Percentiles rank a stretch among this genome's conserved stretches.
phyloP scores from a whole-genome alignment of 345 rosid genomes.

The Pistacia integerrima region DNA sequence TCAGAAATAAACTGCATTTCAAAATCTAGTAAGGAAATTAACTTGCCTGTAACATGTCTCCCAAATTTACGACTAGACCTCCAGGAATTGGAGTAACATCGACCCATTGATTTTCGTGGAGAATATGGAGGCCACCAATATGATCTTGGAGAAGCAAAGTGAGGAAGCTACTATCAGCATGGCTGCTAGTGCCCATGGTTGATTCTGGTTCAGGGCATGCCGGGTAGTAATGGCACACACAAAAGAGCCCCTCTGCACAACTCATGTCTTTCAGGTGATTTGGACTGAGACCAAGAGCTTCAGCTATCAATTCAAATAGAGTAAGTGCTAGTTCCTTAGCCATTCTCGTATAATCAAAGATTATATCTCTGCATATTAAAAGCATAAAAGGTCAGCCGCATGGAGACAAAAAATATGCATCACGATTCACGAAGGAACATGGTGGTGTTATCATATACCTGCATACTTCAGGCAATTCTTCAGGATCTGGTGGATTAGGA shows the following conservation, averaged over 20 bases:
- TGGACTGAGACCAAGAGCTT: conserved; percentile 36
- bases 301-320: conserved; percentile 35
- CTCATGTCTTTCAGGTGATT: conserved; percentile 25
- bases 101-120: conserved; percentile 31
- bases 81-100: conserved; percentile 27
- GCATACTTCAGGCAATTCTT: conserved; percentile 42
- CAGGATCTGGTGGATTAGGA: conserved; percentile 34
- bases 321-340: conserved; percentile 7
- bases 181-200: conserved; percentile 34
- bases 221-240: conserved; percentile 39
- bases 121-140: conserved; percentile 43
- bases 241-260: conserved; percentile 26
- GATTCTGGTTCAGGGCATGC: conserved; percentile 48
- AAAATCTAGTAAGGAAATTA: too few relatives aligned
- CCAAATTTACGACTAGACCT: conserved; percentile 33
- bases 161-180: conserved; percentile 31
- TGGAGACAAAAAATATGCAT: not conserved
- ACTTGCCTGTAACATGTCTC: conserved; percentile 34
- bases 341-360: conserved; percentile 26
- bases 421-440: not conserved
- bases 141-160: conserved; percentile 41
- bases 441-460: conserved; percentile 23
- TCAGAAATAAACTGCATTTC: not conserved
- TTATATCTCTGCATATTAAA: conserved; percentile 29
- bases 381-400: not conserved